These are phyloP conservation scores for Phoenix roebelenii DNA, from an alignment of 176 grass and related monocot genomes.

Conservation along the genomic window DNA sequence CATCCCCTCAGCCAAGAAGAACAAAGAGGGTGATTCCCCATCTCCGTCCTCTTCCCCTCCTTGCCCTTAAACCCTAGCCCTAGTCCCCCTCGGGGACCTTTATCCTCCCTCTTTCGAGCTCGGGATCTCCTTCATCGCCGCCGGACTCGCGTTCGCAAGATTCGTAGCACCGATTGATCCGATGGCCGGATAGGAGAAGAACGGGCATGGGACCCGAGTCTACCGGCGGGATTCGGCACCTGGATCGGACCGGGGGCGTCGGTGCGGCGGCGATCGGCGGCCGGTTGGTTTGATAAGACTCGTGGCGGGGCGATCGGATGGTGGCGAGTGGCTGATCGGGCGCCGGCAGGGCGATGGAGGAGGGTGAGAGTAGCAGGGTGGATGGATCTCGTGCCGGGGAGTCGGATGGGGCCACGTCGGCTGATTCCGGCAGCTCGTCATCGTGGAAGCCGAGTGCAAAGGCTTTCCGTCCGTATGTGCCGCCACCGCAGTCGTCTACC, in stretches of 20 bases:
- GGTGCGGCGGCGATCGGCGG: too few species aligned
- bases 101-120: too few species aligned
- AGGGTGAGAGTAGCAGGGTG: constrained; percentile 11
- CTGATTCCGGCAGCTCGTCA: constrained; percentile 2
- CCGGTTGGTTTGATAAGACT: too few species aligned
- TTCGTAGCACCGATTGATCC: too few species aligned
- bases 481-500: constrained; percentile 18
- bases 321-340: constrained; percentile 9
- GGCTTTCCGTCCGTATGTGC: constrained; percentile 34
- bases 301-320: not conserved
- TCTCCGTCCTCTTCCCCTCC: too few species aligned
- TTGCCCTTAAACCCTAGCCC: too few species aligned
- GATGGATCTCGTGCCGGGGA: constrained; percentile 7
- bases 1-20: too few species aligned
- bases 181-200: too few species aligned
- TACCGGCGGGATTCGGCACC: not conserved
- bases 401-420: constrained; percentile 18
- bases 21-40: too few species aligned
- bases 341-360: not conserved
- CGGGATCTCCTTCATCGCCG: too few species aligned
- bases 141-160: too few species aligned
- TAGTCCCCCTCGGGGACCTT: too few species aligned
- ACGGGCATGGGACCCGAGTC: not conserved
- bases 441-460: constrained; percentile 35
- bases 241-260: not conserved